Evolutionary conservation across 306 rosid genomes (phyloP).

Genomic region (Citrullus mucosospermus): DNA sequence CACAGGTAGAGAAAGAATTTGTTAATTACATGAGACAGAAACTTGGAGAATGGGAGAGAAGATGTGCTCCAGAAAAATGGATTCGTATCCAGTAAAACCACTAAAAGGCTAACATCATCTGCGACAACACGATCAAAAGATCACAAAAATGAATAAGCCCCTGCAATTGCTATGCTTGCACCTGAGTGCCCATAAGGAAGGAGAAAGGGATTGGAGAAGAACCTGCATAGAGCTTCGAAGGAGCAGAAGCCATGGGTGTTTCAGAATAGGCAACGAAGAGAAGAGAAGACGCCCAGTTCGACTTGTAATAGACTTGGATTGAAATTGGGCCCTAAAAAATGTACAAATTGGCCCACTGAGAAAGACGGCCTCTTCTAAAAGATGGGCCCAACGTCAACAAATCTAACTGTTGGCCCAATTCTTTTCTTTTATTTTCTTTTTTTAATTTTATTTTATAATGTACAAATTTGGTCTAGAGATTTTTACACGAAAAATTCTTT

Average conservation of each 20-base stretch:
- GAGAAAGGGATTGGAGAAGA: background rate
- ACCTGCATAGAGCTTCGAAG: slow-evolving; percentile 74
- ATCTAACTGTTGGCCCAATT: too few relatives aligned
- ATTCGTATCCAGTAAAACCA: slow-evolving; percentile 72
- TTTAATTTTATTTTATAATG: too few relatives aligned
- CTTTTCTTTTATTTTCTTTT: too few relatives aligned
- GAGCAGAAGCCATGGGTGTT: slow-evolving; percentile 51
- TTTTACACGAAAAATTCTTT: too few relatives aligned
- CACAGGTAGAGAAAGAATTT: background rate
- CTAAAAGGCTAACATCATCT: slow-evolving; percentile 85
- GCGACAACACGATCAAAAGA: slow-evolving; percentile 18
- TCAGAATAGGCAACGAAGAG: background rate
- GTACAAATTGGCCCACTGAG: background rate
- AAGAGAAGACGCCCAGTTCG: background rate
- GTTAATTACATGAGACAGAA: slow-evolving; percentile 58
- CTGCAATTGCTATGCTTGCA: background rate
- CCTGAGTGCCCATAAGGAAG: background rate
- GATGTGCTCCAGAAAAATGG: slow-evolving; percentile 79
- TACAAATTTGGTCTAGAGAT: too few relatives aligned
- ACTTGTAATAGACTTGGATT: background rate
- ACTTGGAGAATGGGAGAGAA: slow-evolving; percentile 58
- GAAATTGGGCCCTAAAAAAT: background rate
- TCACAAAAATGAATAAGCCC: background rate
- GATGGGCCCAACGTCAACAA: background rate
- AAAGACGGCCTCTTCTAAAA: too few relatives aligned